Conservation (phyloP, 345 rosid species). For the Rhizophora mangle region DNA sequence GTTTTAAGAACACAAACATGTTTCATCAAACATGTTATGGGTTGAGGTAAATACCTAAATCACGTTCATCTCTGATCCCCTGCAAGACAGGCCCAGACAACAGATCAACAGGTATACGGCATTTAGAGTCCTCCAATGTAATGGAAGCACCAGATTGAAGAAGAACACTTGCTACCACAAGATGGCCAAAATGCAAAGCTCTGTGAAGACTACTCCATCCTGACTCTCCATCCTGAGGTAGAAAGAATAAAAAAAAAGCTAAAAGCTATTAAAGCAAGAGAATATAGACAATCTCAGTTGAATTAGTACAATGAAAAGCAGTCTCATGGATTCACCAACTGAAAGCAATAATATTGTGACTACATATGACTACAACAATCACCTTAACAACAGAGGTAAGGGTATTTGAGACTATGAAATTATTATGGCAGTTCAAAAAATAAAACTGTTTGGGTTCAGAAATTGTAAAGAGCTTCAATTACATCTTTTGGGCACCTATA, state of each 20-base stretch:
- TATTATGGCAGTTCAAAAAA: too few relatives aligned
- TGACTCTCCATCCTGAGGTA: conserved; percentile 88
- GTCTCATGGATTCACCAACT: too few relatives aligned
- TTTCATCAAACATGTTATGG: conserved; percentile 12
- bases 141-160: conserved; percentile 76
- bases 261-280: conserved; percentile 7
- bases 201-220: conserved; percentile 98
- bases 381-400: too few relatives aligned
- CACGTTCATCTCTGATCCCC: conserved; percentile 45
- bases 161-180: conserved; percentile 85
- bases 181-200: conserved; percentile 98
- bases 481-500: too few relatives aligned
- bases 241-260: conserved; percentile 15
- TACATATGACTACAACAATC: too few relatives aligned
- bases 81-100: conserved; percentile 88
- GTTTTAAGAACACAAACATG: conserved; percentile 13
- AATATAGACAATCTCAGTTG: neutral
- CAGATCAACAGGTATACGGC: conserved; percentile 74
- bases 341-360: too few relatives aligned
- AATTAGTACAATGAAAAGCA: too few relatives aligned
- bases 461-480: too few relatives aligned
- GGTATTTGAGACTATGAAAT: too few relatives aligned
- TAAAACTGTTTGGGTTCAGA: too few relatives aligned
- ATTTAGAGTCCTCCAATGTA: conserved; percentile 66
- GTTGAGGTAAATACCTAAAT: conserved; percentile 48